A percentile compares a stretch with the other conserved stretches of the same genome.
Evolutionary conservation across 2,329 filamentous ascomycete species (phyloP).

Genomic region (Purpureocillium takamizusanense): DNA sequence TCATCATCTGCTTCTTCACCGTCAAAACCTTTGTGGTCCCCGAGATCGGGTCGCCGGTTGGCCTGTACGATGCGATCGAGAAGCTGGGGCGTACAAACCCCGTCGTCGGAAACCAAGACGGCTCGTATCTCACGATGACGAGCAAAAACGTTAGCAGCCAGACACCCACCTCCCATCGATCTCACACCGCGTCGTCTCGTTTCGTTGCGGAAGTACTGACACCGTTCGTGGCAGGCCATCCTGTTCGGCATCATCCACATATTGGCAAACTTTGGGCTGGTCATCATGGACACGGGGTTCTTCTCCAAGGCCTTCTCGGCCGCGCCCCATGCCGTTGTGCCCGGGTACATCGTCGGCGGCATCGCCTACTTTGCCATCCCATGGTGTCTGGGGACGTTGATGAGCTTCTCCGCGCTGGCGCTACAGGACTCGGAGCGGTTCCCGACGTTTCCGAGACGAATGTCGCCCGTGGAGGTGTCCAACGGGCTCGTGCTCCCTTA

Average conservation of each 20-base stretch:
- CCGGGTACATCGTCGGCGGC: conserved; percentile 33
- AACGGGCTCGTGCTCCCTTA: conserved; percentile 63
- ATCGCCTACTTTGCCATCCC: conserved; percentile 46
- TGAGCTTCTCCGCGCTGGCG: conserved; percentile 36
- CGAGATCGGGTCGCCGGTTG: conserved; percentile 36
- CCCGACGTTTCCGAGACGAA: conserved; percentile 44
- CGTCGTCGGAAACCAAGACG: conserved; percentile 38
- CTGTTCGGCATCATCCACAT: conserved; percentile 36
- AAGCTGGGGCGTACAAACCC: conserved; percentile 33
- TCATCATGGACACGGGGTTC: conserved; percentile 46
- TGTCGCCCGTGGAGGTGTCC: conserved; percentile 52
- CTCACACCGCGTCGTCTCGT: too few species aligned
- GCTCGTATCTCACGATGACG: too few species aligned
- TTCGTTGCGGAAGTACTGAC: too few species aligned
- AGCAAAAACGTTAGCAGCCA: too few species aligned
- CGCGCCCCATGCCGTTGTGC: conserved; percentile 35
- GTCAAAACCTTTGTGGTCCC: conserved; percentile 35
- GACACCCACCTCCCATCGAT: too few species aligned
- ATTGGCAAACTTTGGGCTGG: conserved; percentile 27
- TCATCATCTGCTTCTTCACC: conserved; percentile 40
- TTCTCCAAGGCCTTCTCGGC: conserved; percentile 44
- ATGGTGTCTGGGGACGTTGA: conserved; percentile 41
- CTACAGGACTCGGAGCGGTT: conserved; percentile 38
- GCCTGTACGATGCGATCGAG: conserved; percentile 40
- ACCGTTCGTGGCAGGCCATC: conserved; percentile 24